Evolutionary conservation across 78 protist genomes (phyloP).

Genomic region (Polysphondylium violaceum): DNA sequence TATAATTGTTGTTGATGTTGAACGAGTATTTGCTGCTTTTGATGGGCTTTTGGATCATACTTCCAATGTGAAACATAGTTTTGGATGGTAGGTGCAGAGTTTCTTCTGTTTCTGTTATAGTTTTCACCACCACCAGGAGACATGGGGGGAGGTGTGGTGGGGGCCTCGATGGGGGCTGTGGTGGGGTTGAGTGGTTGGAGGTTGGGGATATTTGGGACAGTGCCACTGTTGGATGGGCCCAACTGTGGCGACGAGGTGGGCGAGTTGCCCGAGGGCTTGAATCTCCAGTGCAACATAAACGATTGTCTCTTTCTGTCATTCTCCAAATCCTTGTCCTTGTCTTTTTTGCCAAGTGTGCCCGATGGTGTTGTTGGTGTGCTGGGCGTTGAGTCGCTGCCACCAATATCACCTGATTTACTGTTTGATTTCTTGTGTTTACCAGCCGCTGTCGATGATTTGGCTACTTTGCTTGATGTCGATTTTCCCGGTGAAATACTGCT

Average conservation of each 20-base stretch:
- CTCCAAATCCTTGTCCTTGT: conserved; percentile 18
- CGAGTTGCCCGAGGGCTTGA: conserved; percentile 12
- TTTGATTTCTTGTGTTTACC: too few relatives aligned
- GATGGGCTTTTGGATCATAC: conserved; percentile 37
- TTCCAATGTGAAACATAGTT: conserved; percentile 64
- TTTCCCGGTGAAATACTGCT: too few relatives aligned
- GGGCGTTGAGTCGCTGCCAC: too few relatives aligned
- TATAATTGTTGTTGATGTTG: conserved; percentile 13
- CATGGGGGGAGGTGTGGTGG: not conserved
- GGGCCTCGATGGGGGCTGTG: not conserved
- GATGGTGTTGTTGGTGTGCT: too few relatives aligned
- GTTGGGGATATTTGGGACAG: not conserved
- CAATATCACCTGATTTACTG: too few relatives aligned
- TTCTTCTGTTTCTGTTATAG: conserved; percentile 34
- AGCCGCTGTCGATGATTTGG: too few relatives aligned
- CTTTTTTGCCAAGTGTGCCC: too few relatives aligned
- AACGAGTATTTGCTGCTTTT: conserved; percentile 36
- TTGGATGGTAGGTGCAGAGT: conserved; percentile 32
- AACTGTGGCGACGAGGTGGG: not conserved
- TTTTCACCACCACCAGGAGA: not conserved
- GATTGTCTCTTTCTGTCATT: conserved; percentile 50
- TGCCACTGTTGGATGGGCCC: not conserved
- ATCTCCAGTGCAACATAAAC: conserved; percentile 59
- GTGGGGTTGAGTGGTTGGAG: not conserved
- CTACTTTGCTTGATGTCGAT: too few relatives aligned